Evolutionary conservation across 306 rosid species (phyloP).

Genomic region (Ormosia semicastrata): DNA sequence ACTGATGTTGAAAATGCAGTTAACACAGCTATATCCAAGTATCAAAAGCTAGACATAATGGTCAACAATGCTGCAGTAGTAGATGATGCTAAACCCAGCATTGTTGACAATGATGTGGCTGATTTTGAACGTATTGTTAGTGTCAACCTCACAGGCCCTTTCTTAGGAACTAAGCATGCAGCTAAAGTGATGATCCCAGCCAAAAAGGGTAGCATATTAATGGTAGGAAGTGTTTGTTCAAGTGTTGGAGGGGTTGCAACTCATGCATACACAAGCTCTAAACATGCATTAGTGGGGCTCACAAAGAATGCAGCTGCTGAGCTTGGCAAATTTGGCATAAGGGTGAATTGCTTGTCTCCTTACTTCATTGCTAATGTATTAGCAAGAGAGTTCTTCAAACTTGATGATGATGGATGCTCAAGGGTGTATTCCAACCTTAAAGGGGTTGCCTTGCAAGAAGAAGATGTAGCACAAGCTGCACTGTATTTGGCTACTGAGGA

Average conservation of each 20-base stretch:
- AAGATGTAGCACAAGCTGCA: constrained; percentile 30
- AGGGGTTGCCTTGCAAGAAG: constrained; percentile 21
- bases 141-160: constrained; percentile 29
- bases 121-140: constrained; percentile 22
- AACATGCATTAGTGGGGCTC: constrained; percentile 28
- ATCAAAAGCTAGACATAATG: constrained; percentile 54
- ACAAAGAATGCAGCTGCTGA: constrained; percentile 28
- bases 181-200: constrained; percentile 33
- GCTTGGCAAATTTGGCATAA: constrained; percentile 21
- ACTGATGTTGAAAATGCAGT: constrained; percentile 14
- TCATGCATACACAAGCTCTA: constrained; percentile 40
- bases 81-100: constrained; percentile 23
- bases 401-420: constrained; percentile 11
- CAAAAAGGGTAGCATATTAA: constrained; percentile 29
- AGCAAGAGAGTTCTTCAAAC: constrained; percentile 16
- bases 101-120: background rate
- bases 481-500: constrained; percentile 35
- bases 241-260: constrained; percentile 26
- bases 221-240: constrained; percentile 18
- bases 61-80: constrained; percentile 39
- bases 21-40: constrained; percentile 3
- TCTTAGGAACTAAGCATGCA: constrained; percentile 36
- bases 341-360: constrained; percentile 26
- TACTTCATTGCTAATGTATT: background rate
- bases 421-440: constrained; percentile 22